A percentile compares a stretch with the other conserved stretches of the same genome.
These are phyloP conservation scores for Termitomyces sp. DNA, from an alignment of 768 basidiomycete genomes.

Conservation along the genomic window DNA sequence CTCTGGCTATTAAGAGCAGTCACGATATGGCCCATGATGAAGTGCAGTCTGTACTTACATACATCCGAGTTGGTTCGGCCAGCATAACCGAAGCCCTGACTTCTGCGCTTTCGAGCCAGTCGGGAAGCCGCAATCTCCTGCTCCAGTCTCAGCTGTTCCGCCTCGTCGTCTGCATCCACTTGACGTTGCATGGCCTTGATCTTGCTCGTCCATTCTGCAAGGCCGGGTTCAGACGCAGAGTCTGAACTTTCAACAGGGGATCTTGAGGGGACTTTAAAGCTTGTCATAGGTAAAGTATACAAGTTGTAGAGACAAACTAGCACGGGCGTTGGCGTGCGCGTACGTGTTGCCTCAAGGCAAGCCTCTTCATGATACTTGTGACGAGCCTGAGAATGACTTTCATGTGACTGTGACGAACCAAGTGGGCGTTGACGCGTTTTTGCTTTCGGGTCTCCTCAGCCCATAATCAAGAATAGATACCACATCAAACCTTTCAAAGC, in stretches of 20 bases:
- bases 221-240: constrained; percentile 56
- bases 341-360: neutral
- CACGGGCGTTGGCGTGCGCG: neutral
- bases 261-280: constrained; percentile 3
- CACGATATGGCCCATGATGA: neutral
- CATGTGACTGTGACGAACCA: neutral
- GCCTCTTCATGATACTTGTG: neutral
- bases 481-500: neutral
- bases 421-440: neutral
- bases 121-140: constrained; percentile 60
- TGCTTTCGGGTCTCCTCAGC: neutral
- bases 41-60: constrained; percentile 34
- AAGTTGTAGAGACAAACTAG: constrained; percentile 2
- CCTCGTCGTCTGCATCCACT: constrained; percentile 78
- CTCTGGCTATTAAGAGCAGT: constrained; percentile 7
- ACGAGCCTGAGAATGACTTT: neutral
- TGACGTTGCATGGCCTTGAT: constrained; percentile 80
- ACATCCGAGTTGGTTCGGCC: constrained; percentile 41
- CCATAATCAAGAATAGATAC: neutral
- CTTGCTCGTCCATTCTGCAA: constrained; percentile 81
- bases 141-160: constrained; percentile 66
- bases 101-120: constrained; percentile 46
- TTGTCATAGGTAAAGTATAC: constrained; percentile 6
- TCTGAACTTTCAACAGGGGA: constrained; percentile 33
- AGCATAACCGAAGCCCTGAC: constrained; percentile 37